Conservation (phyloP, 2,329 filamentous ascomycete species). For the Pestalotiopsis sp. region DNA sequence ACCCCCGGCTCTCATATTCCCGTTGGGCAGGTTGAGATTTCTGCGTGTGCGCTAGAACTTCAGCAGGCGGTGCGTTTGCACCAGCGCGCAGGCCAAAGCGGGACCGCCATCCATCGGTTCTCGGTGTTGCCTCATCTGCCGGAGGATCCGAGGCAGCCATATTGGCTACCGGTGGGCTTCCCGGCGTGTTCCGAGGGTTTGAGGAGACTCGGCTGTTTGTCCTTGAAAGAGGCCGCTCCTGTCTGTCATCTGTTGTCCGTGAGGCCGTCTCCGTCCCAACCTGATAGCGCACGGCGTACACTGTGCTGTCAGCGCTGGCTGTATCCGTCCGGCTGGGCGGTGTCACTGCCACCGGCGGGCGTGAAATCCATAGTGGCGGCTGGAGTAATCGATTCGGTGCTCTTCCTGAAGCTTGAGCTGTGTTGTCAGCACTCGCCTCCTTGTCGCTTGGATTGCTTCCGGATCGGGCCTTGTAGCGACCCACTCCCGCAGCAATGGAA, state of each 20-base stretch:
- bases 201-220: conserved; percentile 36
- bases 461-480: conserved; percentile 36
- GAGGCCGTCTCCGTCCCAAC: conserved; percentile 55
- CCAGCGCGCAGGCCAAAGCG: conserved; percentile 26
- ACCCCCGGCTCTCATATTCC: conserved; percentile 30
- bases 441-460: conserved; percentile 23
- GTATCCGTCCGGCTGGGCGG: conserved; percentile 65
- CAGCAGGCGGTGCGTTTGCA: conserved; percentile 29
- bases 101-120: conserved; percentile 21
- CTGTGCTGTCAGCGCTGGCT: conserved; percentile 64
- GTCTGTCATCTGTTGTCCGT: conserved; percentile 43
- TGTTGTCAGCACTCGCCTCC: conserved; percentile 18
- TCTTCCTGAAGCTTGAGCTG: conserved; percentile 23
- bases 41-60: conserved; percentile 34
- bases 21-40: conserved; percentile 24
- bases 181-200: conserved; percentile 19
- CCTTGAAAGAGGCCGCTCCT: conserved; percentile 35
- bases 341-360: conserved; percentile 57
- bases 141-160: neutral
- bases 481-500: conserved; percentile 33
- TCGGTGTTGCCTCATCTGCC: conserved; percentile 6
- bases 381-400: conserved; percentile 40
- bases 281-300: conserved; percentile 65
- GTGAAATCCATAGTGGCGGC: conserved; percentile 56
- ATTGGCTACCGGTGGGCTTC: conserved; percentile 13